Conservation (phyloP, 371 early-diverging fungal genomes). For the Mortierella sp. region DNA sequence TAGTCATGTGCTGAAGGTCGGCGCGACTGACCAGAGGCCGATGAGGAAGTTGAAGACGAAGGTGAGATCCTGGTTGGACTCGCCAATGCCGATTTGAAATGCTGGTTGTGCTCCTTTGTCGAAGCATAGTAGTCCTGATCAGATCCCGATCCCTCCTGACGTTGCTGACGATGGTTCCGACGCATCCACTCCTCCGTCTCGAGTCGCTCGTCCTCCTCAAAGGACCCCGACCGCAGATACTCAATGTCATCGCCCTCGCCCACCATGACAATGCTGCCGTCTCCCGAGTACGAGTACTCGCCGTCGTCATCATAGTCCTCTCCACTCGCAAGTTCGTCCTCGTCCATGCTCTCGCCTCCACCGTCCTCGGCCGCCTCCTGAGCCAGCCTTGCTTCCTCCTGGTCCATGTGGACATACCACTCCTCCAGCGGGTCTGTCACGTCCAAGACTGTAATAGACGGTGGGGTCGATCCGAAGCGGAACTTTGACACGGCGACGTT, state of each 20-base stretch:
- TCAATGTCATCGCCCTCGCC: constrained; percentile 53
- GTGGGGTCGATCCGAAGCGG: constrained; percentile 88
- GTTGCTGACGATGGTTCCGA: constrained; percentile 10
- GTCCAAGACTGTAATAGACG: constrained; percentile 84
- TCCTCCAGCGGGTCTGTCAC: constrained; percentile 92
- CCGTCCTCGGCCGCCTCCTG: constrained; percentile 52
- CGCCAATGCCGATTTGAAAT: constrained; percentile 27
- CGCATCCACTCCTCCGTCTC: constrained; percentile 42
- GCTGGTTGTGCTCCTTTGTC: neutral
- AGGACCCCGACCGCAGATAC: constrained; percentile 25
- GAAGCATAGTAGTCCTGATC: constrained; percentile 13
- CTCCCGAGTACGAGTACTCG: constrained; percentile 39
- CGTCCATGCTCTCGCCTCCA: constrained; percentile 50
- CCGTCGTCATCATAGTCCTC: constrained; percentile 55
- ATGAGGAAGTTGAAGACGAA: constrained; percentile 24
- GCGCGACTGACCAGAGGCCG: constrained; percentile 15
- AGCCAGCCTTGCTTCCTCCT: constrained; percentile 58
- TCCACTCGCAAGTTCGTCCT: constrained; percentile 46
- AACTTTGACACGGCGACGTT: constrained; percentile 82
- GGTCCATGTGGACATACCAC: constrained; percentile 82
- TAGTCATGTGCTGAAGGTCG: neutral
- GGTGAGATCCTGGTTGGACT: constrained; percentile 23
- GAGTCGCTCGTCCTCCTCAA: constrained; percentile 22
- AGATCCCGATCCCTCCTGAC: constrained; percentile 10
- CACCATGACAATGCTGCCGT: constrained; percentile 45